A percentile compares a stretch with the other conserved stretches of the same genome.
These are phyloP conservation scores for Calocera cornea DNA, from an alignment of 768 basidiomycete species.

Conservation along the genomic window DNA sequence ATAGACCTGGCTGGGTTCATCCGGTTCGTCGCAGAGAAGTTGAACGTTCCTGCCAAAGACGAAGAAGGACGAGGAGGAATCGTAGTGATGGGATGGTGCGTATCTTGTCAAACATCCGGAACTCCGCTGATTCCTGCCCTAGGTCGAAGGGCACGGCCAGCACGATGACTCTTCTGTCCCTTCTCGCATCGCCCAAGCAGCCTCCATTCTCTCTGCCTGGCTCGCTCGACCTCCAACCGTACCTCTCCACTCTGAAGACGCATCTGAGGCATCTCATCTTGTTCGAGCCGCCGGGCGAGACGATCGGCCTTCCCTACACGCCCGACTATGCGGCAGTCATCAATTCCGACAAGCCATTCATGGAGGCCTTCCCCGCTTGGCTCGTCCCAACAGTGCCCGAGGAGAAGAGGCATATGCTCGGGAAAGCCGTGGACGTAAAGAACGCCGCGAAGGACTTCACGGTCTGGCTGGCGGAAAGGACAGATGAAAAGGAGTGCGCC, in stretches of 20 bases:
- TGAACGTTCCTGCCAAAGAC: background rate
- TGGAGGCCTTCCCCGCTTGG: background rate
- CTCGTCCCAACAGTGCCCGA: background rate
- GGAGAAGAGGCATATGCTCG: background rate
- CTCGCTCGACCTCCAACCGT: background rate
- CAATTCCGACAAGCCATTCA: background rate
- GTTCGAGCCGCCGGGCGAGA: background rate
- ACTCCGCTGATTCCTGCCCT: background rate
- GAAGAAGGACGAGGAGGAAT: background rate
- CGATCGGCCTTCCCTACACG: constrained; percentile 2
- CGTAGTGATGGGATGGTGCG: constrained; percentile 1
- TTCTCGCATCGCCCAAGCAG: background rate
- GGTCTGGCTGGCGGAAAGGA: background rate
- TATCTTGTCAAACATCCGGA: background rate
- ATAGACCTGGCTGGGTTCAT: background rate
- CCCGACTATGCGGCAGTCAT: background rate
- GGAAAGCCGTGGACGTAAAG: background rate
- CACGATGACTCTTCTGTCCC: background rate
- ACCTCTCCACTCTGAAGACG: background rate
- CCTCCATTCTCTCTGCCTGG: background rate
- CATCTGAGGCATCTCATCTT: background rate
- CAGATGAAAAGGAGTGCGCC: background rate
- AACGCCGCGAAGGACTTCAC: background rate
- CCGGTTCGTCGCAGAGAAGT: background rate
- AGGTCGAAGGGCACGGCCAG: background rate